Evolutionary conservation across 2,329 filamentous ascomycete species (phyloP).

Genomic region (Eutypa lata): DNA sequence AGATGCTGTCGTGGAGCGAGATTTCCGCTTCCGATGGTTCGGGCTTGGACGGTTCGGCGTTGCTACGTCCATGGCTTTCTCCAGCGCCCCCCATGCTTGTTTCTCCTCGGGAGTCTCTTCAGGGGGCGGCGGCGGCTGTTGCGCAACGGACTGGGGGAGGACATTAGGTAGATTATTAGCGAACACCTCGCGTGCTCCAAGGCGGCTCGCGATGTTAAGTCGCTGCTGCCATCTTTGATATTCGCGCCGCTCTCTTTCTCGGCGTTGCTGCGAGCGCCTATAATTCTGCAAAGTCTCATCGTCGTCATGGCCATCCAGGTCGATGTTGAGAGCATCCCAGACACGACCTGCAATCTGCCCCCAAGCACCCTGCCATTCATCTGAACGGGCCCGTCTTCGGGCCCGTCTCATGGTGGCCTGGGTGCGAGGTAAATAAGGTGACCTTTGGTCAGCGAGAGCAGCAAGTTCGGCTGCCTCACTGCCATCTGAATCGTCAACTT

Average conservation of each 20-base stretch:
- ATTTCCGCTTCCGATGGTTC: conserved; percentile 69
- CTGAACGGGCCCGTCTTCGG: conserved; percentile 64
- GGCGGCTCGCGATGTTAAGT: conserved; percentile 74
- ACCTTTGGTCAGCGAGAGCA: conserved; percentile 23
- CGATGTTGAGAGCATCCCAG: conserved; percentile 67
- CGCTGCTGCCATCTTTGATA: conserved; percentile 78
- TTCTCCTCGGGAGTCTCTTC: conserved; percentile 76
- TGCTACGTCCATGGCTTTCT: conserved; percentile 73
- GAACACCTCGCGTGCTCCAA: conserved; percentile 73
- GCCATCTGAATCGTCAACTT: conserved; percentile 30
- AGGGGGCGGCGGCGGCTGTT: conserved; percentile 43
- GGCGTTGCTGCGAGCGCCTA: conserved; percentile 49
- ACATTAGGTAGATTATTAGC: conserved; percentile 54
- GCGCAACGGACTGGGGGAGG: conserved; percentile 60
- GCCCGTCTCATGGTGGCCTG: conserved; percentile 55
- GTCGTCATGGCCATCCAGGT: conserved; percentile 84
- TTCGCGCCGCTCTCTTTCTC: conserved; percentile 53
- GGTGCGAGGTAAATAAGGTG: conserved; percentile 50
- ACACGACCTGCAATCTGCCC: conserved; percentile 59
- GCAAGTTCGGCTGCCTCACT: conserved; percentile 9
- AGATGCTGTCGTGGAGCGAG: conserved; percentile 66
- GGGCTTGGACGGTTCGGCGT: conserved; percentile 39
- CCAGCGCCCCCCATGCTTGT: conserved; percentile 85
- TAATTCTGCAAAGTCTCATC: conserved; percentile 56
- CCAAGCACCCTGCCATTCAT: conserved; percentile 88